Conservation (phyloP, 2,329 filamentous ascomycete species). For the Shiraia bambusicola region DNA sequence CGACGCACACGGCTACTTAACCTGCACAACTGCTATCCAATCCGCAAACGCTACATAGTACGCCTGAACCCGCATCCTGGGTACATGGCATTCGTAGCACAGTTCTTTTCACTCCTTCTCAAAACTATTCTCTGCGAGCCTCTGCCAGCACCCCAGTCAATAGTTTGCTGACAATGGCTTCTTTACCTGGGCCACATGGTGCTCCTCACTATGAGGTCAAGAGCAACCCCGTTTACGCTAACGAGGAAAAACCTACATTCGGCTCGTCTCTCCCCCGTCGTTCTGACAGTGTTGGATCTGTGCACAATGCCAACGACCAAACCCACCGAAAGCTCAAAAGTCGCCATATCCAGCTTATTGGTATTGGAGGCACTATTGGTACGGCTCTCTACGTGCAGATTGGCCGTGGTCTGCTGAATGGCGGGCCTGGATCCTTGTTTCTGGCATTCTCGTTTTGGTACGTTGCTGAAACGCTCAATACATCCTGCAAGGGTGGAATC, state of each 20-base stretch:
- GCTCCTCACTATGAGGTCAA: conserved; percentile 19
- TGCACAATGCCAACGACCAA: conserved; percentile 37
- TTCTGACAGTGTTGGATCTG: conserved; percentile 26
- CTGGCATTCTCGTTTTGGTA: conserved; percentile 50
- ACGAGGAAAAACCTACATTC: conserved; percentile 33
- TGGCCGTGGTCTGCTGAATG: conserved; percentile 49
- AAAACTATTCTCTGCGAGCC: conserved; percentile 34
- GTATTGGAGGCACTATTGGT: conserved; percentile 50
- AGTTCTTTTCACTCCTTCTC: conserved; percentile 41
- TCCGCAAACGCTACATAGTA: conserved; percentile 6
- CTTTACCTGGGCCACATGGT: background rate
- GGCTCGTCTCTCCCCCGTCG: conserved; percentile 24
- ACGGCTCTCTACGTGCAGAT: conserved; percentile 53
- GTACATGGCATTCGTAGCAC: conserved; percentile 37
- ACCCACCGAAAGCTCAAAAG: conserved; percentile 51
- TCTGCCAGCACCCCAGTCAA: background rate
- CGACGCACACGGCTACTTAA: conserved; percentile 11
- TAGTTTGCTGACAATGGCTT: background rate
- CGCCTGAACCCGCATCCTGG: conserved; percentile 4
- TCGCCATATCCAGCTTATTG: conserved; percentile 52
- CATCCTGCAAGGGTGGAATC: conserved; percentile 1
- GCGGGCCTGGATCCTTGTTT: conserved; percentile 50
- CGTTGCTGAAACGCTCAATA: conserved; percentile 8
- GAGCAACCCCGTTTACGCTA: conserved; percentile 7
- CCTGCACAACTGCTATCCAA: conserved; percentile 7